These are phyloP conservation scores for Cadophora gregata DNA, from an alignment of 2,329 filamentous ascomycete species.

Conservation along the genomic window DNA sequence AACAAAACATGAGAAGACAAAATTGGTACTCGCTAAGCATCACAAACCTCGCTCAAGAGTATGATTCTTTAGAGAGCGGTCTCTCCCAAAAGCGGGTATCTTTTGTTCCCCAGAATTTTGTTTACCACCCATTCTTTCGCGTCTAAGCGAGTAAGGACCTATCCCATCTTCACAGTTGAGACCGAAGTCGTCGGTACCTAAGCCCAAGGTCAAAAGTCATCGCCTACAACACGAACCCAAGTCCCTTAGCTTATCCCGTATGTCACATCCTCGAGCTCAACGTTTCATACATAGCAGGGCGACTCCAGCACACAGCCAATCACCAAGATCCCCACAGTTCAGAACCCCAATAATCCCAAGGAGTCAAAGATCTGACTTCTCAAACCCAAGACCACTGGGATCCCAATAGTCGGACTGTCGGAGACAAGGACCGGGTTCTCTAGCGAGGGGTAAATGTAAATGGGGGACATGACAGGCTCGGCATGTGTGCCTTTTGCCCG, in stretches of 20 bases:
- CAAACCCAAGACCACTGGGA: not conserved
- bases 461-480: not conserved
- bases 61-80: no score
- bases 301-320: not conserved
- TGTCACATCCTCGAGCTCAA: not conserved
- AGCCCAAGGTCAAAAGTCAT: not conserved
- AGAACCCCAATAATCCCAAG: no score
- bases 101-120: no score
- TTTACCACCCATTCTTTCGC: no score
- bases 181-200: not conserved
- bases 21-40: no score
- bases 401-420: not conserved
- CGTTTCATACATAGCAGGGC: not conserved
- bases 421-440: not conserved
- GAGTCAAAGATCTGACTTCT: not conserved
- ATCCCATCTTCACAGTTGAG: no score
- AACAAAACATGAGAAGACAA: no score
- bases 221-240: no score
- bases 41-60: no score
- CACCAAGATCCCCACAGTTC: not conserved
- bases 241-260: no score
- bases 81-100: no score
- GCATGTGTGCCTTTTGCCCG: slow-evolving; percentile 1
- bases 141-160: no score
- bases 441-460: not conserved